Percentiles rank a stretch among this genome's conserved stretches.
These are phyloP conservation scores for Pezicula neosporulosa DNA, from an alignment of 2,329 filamentous ascomycete species.

Conservation along the genomic window DNA sequence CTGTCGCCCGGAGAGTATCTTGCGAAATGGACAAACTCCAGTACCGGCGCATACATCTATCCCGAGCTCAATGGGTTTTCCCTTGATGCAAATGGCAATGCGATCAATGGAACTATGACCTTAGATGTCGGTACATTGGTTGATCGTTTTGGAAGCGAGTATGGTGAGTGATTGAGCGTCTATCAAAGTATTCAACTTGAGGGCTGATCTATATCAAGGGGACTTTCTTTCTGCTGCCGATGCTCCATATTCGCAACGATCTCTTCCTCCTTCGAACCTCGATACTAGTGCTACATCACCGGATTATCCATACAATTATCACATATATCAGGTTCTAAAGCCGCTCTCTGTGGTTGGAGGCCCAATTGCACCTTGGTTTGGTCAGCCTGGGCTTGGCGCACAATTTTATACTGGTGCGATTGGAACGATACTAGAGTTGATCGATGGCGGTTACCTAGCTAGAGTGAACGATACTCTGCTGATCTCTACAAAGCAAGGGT, in stretches of 20 bases:
- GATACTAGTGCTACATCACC: constrained; percentile 28
- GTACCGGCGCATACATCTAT: constrained; percentile 29
- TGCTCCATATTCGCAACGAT: constrained; percentile 42
- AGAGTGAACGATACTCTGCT: constrained; percentile 17
- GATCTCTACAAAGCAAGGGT: neutral
- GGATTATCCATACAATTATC: constrained; percentile 43
- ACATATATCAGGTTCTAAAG: constrained; percentile 41
- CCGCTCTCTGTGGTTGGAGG: constrained; percentile 37
- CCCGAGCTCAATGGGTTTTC: constrained; percentile 40
- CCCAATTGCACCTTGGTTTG: constrained; percentile 46
- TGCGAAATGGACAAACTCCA: constrained; percentile 27
- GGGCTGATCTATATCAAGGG: constrained; percentile 13
- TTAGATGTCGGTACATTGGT: constrained; percentile 38
- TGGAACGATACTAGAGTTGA: constrained; percentile 27
- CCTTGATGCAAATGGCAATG: constrained; percentile 27
- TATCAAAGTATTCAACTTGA: neutral
- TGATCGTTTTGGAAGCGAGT: constrained; percentile 45
- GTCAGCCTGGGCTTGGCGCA: constrained; percentile 44
- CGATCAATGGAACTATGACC: constrained; percentile 38
- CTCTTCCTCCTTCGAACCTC: constrained; percentile 43
- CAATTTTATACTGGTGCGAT: constrained; percentile 19
- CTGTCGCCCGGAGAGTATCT: constrained; percentile 39
- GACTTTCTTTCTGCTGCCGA: constrained; percentile 38
- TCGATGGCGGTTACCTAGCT: constrained; percentile 30
- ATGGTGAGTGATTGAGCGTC: constrained; percentile 15